Evolutionary conservation across 768 basidiomycete species (phyloP).

Genomic region (Candolleomyces efflorescens): DNA sequence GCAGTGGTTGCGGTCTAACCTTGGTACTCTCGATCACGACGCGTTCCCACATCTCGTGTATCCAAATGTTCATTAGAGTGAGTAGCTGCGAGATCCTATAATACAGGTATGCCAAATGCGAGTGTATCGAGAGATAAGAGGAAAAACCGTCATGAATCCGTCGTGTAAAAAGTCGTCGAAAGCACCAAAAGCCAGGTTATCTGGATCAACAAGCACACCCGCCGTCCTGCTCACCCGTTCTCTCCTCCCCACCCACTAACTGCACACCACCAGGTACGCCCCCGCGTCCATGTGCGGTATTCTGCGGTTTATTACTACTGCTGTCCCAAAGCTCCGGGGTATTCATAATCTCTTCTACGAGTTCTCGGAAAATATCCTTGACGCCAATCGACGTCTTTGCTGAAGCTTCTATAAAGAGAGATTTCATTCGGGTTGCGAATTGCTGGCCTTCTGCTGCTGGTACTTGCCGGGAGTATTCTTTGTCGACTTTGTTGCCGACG

Average conservation of each 20-base stretch:
- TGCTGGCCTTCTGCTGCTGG: slow-evolving; percentile 68
- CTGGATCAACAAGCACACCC: slow-evolving; percentile 26
- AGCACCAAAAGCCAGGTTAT: neutral
- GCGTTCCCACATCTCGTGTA: no score
- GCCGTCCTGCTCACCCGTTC: slow-evolving; percentile 10
- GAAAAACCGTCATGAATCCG: neutral
- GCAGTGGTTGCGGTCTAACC: no score
- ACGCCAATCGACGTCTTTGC: slow-evolving; percentile 91
- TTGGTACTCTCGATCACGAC: no score
- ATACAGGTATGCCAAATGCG: neutral
- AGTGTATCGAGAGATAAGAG: neutral
- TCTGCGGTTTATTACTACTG: slow-evolving; percentile 20
- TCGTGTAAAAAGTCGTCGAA: neutral
- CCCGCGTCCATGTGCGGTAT: slow-evolving; percentile 36
- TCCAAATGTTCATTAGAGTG: neutral
- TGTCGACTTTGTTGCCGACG: slow-evolving; percentile 94
- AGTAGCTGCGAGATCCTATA: neutral
- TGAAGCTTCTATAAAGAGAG: slow-evolving; percentile 86
- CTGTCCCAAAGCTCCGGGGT: slow-evolving; percentile 77
- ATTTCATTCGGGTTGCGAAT: slow-evolving; percentile 80
- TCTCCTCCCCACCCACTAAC: slow-evolving; percentile 34
- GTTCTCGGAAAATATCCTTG: slow-evolving; percentile 62
- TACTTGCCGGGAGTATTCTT: slow-evolving; percentile 91
- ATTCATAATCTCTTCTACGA: slow-evolving; percentile 79
- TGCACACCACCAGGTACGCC: slow-evolving; percentile 51